phyloP scores from a whole-genome alignment of 2,329 filamentous ascomycete genomes.

The Aspergillus ochraceus region DNA sequence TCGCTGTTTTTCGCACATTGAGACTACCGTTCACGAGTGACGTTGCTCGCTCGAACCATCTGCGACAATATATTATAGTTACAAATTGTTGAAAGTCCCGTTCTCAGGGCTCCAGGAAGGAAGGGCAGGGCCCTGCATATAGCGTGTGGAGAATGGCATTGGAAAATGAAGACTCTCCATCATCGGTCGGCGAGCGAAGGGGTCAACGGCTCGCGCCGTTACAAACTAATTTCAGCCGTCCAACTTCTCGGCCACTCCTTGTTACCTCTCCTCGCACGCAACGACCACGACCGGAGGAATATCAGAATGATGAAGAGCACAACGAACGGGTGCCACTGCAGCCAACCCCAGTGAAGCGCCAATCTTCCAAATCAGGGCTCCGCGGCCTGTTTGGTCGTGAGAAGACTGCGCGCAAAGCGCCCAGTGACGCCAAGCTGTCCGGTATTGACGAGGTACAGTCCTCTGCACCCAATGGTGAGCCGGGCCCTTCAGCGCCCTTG shows the following conservation, averaged over 20 bases:
- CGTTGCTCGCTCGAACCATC: not conserved
- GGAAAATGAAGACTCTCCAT: conserved; percentile 18
- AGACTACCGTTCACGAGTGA: not conserved
- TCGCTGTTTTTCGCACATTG: not conserved
- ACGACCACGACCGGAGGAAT: conserved; percentile 35
- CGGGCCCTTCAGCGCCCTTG: conserved; percentile 20
- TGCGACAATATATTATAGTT: not conserved
- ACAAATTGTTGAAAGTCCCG: not conserved
- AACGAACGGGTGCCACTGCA: conserved; percentile 35
- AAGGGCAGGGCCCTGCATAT: not conserved
- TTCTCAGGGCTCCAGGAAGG: not conserved
- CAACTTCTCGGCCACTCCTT: conserved; percentile 19
- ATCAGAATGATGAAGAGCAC: conserved; percentile 25
- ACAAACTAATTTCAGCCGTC: conserved; percentile 39
- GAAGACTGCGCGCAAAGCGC: conserved; percentile 30
- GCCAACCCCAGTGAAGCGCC: conserved; percentile 29
- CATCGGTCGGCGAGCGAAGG: conserved; percentile 38
- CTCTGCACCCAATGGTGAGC: conserved; percentile 15
- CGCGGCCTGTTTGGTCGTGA: conserved; percentile 39
- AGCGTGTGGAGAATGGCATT: conserved; percentile 15
- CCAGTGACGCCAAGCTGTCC: conserved; percentile 30
- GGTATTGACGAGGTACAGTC: conserved; percentile 33
- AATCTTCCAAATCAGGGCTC: conserved; percentile 39
- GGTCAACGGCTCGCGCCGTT: conserved; percentile 37
- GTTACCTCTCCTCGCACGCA: conserved; percentile 24